phyloP scores from a whole-genome alignment of 306 rosid species.

The Cucumis melo region DNA sequence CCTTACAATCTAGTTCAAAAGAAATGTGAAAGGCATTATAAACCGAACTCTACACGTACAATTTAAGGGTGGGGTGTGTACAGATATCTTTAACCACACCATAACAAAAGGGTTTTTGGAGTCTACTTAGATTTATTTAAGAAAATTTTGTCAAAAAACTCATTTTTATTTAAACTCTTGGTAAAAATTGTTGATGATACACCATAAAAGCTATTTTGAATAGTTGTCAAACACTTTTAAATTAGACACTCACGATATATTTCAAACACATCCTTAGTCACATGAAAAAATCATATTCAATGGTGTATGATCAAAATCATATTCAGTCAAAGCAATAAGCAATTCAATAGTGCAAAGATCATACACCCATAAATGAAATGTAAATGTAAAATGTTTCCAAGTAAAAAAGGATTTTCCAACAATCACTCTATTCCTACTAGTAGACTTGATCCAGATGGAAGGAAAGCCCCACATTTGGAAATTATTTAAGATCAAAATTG shows the following conservation, averaged over 20 bases:
- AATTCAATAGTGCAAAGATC: neutral
- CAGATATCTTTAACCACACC: neutral
- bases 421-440: neutral
- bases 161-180: no score
- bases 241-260: no score
- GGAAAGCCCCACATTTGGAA: neutral
- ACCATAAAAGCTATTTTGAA: no score
- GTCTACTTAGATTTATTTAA: no score
- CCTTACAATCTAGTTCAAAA: neutral
- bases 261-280: no score
- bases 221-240: no score
- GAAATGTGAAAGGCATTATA: neutral
- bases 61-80: neutral
- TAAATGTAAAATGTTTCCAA: neutral
- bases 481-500: slow-evolving; percentile 3
- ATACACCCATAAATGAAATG: neutral
- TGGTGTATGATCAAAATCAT: no score
- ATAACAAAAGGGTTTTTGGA: neutral
- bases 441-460: neutral
- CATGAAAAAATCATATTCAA: neutral
- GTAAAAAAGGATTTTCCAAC: neutral
- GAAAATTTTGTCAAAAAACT: no score
- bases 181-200: no score
- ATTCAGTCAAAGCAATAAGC: neutral
- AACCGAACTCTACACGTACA: neutral